These are phyloP conservation scores for Diversispora epigaea DNA, from an alignment of 192 early-diverging fungal genomes.

Conservation along the genomic window DNA sequence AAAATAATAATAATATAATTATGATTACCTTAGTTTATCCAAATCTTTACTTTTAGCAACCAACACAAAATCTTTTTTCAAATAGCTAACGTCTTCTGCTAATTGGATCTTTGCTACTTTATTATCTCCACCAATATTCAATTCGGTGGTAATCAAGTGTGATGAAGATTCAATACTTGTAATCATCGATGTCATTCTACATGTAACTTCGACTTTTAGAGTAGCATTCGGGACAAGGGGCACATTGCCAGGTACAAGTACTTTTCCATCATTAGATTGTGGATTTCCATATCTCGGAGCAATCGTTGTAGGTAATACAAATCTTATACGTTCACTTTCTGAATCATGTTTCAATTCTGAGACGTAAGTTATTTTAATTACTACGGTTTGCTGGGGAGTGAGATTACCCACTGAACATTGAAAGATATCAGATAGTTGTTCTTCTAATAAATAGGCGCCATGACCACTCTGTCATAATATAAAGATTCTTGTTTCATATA, in stretches of 20 bases:
- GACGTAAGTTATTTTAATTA: constrained; percentile 50
- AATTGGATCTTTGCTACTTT: constrained; percentile 26
- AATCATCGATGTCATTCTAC: constrained; percentile 37
- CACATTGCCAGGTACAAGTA: background rate
- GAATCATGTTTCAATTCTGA: constrained; percentile 48
- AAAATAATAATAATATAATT: background rate
- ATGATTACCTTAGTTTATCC: constrained; percentile 34
- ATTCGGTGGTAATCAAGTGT: constrained; percentile 40
- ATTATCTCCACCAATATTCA: constrained; percentile 24
- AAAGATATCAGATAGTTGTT: constrained; percentile 41
- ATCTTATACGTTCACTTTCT: constrained; percentile 47
- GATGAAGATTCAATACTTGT: constrained; percentile 47
- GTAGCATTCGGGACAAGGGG: background rate
- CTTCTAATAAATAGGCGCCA: constrained; percentile 22
- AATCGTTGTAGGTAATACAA: constrained; percentile 46
- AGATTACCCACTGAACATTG: constrained; percentile 53
- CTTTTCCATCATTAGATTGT: background rate
- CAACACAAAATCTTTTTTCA: constrained; percentile 46
- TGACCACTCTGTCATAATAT: background rate
- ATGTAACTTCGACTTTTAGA: constrained; percentile 34
- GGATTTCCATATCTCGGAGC: constrained; percentile 39
- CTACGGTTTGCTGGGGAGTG: constrained; percentile 35
- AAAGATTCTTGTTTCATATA: background rate
- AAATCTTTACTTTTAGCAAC: constrained; percentile 38
- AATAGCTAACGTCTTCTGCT: constrained; percentile 31